Evolutionary conservation across 2,329 filamentous ascomycete species (phyloP).

Genomic region (Beauveria brongniartii): DNA sequence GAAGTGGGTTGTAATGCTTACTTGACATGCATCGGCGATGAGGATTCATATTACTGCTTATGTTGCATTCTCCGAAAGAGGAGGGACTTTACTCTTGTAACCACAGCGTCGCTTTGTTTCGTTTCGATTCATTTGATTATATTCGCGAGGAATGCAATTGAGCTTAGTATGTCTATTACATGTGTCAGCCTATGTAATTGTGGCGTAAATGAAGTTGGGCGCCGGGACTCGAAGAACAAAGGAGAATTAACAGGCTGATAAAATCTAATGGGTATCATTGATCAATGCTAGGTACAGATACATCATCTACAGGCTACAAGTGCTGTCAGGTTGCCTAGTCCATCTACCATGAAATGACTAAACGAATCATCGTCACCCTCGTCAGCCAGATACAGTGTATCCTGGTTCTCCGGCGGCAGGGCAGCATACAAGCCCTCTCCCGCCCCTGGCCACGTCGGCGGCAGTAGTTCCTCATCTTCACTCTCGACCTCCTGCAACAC

Average conservation of each 20-base stretch:
- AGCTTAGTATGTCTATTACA: neutral
- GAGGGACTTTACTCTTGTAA: neutral
- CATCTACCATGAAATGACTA: conserved; percentile 35
- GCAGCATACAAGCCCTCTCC: conserved; percentile 32
- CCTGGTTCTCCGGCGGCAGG: conserved; percentile 29
- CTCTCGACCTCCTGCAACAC: conserved; percentile 18
- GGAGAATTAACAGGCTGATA: neutral
- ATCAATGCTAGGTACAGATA: neutral
- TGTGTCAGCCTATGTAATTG: neutral
- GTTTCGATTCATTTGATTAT: neutral
- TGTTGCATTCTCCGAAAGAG: neutral
- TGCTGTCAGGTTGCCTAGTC: conserved; percentile 27
- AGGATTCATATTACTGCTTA: neutral
- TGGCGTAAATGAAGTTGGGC: neutral
- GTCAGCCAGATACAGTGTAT: conserved; percentile 28
- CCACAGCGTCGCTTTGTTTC: conserved; percentile 1
- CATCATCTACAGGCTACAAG: conserved; percentile 21
- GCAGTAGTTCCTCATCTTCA: conserved; percentile 26
- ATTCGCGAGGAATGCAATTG: neutral
- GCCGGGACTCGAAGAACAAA: neutral
- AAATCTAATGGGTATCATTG: neutral
- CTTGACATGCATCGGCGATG: neutral
- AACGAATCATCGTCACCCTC: conserved; percentile 35
- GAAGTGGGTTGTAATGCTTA: neutral
- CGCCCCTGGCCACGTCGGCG: conserved; percentile 32